Base-by-base conservation (phyloP, 176 grass and related monocot species). In the Paspalum vaginatum region DNA sequence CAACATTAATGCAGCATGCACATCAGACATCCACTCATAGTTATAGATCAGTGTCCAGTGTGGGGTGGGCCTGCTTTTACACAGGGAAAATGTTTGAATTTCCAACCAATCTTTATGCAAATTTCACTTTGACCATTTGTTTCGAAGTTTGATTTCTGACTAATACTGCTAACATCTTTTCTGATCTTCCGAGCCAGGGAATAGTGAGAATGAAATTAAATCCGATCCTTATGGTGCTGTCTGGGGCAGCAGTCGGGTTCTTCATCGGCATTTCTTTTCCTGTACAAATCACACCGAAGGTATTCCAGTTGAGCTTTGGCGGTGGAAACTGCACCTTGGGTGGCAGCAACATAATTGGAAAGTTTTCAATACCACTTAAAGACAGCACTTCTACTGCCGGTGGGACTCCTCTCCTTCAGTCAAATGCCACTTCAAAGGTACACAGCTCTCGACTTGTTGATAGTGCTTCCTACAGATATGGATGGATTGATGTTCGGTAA, bases 381-480 rank as follows among this genome's bases (percentile, higher is more conserved):
- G 72, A 83, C n/a, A 54, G 5, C 22, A 87, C 15, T n/a, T 78
- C 60, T 62, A 17, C 15, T 61, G 16, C 27, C 16, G 44, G 50
- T 9, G 4, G 16, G 8, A 14, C 52, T 59, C 41, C 78, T 25
- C 27, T 62, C 22, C 11, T 51, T 6, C 60, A 61, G 14, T 55
- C 79, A 48, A 82, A 87, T 72, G 40, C 7, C 13, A 83, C 66
- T 32, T 65, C 79, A 58, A 74, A 45, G 74, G 86, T 82, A 77
- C 44, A 43, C 32, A 0, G 7, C 20, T 43, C 26, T 61, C 17
- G 70, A 57, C 50, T 58, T 66, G 10, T 40, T 3, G 16, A 55
- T 18, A 7, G 25, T 60, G 0, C 42, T 55, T 73, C 51, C 8
- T 40, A 20, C 3, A 32, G 3, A 32, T 39, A 22, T 42, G 10